Evolutionary conservation across 139 green algal species (phyloP).

Genomic region (Medakamo hakoo): DNA sequence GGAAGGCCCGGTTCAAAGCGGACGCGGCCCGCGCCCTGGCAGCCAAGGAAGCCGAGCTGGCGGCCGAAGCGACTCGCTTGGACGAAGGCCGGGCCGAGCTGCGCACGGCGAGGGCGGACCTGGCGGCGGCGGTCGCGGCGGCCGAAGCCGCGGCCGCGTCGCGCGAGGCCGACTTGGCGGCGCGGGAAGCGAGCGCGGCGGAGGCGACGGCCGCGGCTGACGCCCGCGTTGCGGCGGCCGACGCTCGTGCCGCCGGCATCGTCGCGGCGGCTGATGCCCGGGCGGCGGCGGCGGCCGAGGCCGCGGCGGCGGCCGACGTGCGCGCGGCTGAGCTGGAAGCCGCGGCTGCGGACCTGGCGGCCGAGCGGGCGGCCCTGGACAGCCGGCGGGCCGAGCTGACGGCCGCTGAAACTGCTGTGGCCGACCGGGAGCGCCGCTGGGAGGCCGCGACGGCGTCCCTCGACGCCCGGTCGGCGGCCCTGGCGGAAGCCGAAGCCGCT

Average conservation of each 20-base stretch:
- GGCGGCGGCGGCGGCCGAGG: too few species aligned
- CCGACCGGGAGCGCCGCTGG: neutral
- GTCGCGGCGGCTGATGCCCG: neutral
- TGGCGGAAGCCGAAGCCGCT: neutral
- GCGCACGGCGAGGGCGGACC: neutral
- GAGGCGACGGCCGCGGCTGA: neutral
- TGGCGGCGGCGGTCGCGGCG: neutral
- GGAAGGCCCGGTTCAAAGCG: neutral
- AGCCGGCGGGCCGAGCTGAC: neutral
- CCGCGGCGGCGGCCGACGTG: too few species aligned
- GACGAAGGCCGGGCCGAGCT: neutral
- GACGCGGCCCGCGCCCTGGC: neutral
- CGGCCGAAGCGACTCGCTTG: neutral
- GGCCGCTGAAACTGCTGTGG: neutral
- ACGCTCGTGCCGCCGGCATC: neutral
- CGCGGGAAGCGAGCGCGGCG: neutral
- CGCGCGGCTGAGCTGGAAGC: neutral
- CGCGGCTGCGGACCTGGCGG: neutral
- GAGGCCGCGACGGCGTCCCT: neutral
- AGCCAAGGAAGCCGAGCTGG: neutral
- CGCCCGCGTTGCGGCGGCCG: neutral
- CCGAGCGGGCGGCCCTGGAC: neutral
- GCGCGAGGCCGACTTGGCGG: too few species aligned
- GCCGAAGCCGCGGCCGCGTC: neutral
- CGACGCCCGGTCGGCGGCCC: too few species aligned